phyloP scores from a whole-genome alignment of 1,284 basidiomycete genomes.

The Testicularia cyperi region DNA sequence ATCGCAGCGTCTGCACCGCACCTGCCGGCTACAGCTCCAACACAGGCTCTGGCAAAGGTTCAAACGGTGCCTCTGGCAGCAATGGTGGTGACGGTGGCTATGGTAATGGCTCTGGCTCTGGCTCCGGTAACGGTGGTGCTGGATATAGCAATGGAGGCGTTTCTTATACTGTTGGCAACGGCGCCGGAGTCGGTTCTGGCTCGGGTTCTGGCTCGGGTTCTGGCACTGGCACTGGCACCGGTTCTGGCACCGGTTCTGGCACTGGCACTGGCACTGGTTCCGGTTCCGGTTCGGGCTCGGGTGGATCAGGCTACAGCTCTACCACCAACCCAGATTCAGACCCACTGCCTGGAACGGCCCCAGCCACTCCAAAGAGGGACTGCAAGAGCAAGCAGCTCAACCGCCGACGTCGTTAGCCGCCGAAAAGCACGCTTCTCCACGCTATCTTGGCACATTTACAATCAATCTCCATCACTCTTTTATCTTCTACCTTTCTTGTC shows the following conservation, averaged over 20 bases:
- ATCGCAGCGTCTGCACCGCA: slow-evolving; percentile 22
- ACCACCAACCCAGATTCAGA: no score
- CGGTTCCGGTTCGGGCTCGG: not conserved
- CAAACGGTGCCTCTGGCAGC: not conserved
- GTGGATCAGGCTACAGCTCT: no score
- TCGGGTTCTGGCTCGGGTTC: not conserved
- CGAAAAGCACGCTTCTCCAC: no score
- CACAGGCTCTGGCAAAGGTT: not conserved
- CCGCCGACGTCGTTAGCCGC: no score
- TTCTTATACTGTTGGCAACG: not conserved
- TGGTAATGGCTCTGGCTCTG: not conserved
- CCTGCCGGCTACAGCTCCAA: not conserved
- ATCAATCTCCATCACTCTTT: no score
- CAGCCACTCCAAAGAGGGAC: no score
- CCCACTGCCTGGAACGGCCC: no score
- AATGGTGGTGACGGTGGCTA: not conserved
- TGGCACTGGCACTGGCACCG: not conserved
- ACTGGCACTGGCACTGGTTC: slow-evolving; percentile 1
- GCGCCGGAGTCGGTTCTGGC: no score
- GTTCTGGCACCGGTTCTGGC: not conserved
- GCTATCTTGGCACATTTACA: no score
- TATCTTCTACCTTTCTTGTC: no score
- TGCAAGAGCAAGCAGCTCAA: no score
- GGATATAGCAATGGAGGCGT: no score
- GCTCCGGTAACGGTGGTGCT: not conserved